These are phyloP conservation scores for Glycyrrhiza uralensis DNA, from an alignment of 306 rosid species.

Conservation along the genomic window DNA sequence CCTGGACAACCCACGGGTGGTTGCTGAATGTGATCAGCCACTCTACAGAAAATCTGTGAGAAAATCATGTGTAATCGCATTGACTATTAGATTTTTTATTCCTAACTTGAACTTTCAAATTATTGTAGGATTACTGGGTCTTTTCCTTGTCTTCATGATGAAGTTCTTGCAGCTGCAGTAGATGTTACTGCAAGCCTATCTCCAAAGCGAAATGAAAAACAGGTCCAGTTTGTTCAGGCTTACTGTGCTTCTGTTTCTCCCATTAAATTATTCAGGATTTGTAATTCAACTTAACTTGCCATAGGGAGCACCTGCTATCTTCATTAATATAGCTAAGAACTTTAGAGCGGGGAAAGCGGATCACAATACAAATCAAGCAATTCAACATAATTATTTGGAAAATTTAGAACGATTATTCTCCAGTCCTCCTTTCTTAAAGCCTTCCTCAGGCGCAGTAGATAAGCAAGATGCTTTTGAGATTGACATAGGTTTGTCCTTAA, in stretches of 20 bases:
- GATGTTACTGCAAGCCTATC: conserved; percentile 43
- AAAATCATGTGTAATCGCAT: background rate
- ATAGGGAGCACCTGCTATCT: conserved; percentile 47
- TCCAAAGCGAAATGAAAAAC: conserved; percentile 46
- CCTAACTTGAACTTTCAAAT: background rate
- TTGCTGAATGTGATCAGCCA: conserved; percentile 17
- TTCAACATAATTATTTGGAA: conserved; percentile 20
- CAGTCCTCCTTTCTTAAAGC: conserved; percentile 79
- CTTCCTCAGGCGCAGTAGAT: conserved; percentile 39
- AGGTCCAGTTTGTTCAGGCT: conserved; percentile 47
- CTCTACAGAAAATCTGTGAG: background rate
- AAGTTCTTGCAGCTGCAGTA: conserved; percentile 65
- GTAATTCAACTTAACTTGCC: conserved; percentile 37
- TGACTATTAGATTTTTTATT: conserved; percentile 8
- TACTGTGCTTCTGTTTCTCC: conserved; percentile 24
- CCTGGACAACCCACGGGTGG: conserved; percentile 8
- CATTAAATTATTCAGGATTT: background rate
- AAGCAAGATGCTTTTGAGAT: conserved; percentile 41
- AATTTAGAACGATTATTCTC: conserved; percentile 68
- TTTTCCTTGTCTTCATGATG: conserved; percentile 71
- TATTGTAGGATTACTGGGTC: conserved; percentile 63
- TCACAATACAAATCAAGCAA: conserved; percentile 31
- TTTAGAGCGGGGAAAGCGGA: conserved; percentile 37
- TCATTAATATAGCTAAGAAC: conserved; percentile 44
- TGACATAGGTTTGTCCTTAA: conserved; percentile 58